Percentiles rank a stretch among this genome's conserved stretches.
Evolutionary conservation across 1,284 basidiomycete species (phyloP).

Genomic region (Afroboletus lepidellus): DNA sequence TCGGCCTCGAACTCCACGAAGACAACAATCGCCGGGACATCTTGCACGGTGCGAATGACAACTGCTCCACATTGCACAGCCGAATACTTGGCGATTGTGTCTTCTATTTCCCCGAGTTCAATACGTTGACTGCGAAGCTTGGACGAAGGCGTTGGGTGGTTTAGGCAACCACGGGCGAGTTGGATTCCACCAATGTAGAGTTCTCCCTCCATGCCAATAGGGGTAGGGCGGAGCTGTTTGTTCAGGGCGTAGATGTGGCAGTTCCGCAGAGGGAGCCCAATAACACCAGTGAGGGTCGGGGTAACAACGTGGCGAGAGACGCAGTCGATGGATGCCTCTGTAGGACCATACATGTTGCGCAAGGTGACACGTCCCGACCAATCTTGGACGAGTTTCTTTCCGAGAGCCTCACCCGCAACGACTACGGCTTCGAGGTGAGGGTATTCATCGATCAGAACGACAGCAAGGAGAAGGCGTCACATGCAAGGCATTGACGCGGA

Average conservation of each 20-base stretch:
- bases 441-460: conserved; percentile 28
- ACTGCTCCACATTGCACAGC: conserved; percentile 23
- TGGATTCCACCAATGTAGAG: conserved; percentile 34
- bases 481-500: conserved; percentile 27
- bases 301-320: conserved; percentile 28
- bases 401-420: conserved; percentile 30
- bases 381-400: conserved; percentile 30
- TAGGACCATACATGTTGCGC: conserved; percentile 38
- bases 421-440: conserved; percentile 28
- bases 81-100: conserved; percentile 25
- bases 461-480: conserved; percentile 32
- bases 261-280: conserved; percentile 34
- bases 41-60: conserved; percentile 29
- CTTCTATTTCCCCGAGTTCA: conserved; percentile 33
- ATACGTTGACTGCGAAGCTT: conserved; percentile 35
- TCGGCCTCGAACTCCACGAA: conserved; percentile 28
- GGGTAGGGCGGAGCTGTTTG: conserved; percentile 29
- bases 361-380: conserved; percentile 29
- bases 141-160: conserved; percentile 29
- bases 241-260: conserved; percentile 35
- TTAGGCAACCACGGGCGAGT: conserved; percentile 34
- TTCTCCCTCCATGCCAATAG: conserved; percentile 33
- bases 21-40: conserved; percentile 30
- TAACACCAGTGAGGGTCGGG: conserved; percentile 21
- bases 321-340: conserved; percentile 34